A percentile compares a stretch with the other conserved stretches of the same genome.
Evolutionary conservation across 225 moss, liverwort and hornwort species (phyloP).

Genomic region (Marchantia paleacea): DNA sequence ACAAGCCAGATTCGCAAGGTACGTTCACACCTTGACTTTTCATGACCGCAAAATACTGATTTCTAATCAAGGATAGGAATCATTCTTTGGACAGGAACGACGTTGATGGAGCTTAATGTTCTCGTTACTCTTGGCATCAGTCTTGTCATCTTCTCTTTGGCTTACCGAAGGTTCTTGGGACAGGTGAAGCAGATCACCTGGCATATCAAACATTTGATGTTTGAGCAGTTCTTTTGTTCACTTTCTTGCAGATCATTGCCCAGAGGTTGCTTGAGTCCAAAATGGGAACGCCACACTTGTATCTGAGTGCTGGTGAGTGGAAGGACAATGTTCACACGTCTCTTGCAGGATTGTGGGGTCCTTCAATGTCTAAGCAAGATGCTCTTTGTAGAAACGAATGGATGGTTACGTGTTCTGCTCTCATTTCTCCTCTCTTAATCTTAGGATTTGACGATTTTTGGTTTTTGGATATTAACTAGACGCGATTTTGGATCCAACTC

Average conservation of each 20-base stretch:
- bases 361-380: background rate
- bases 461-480: slow-evolving; percentile 38
- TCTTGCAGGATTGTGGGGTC: background rate
- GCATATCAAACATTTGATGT: background rate
- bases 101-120: no score
- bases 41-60: no score
- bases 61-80: background rate
- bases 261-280: slow-evolving; percentile 88
- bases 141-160: background rate
- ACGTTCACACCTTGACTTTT: background rate
- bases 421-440: background rate
- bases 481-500: slow-evolving; percentile 75
- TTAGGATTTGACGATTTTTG: background rate
- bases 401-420: background rate
- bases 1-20: slow-evolving; percentile 91
- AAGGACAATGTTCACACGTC: background rate
- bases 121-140: background rate
- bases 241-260: slow-evolving; percentile 71
- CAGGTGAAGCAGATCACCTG: background rate
- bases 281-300: slow-evolving; percentile 72
- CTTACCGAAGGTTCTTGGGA: background rate
- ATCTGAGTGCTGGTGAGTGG: slow-evolving; percentile 72
- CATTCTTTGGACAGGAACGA: no score
- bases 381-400: background rate
- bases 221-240: background rate